Evolutionary conservation across 805 yeast species (phyloP).

Genomic region (Cyberlindnera suaveolens): DNA sequence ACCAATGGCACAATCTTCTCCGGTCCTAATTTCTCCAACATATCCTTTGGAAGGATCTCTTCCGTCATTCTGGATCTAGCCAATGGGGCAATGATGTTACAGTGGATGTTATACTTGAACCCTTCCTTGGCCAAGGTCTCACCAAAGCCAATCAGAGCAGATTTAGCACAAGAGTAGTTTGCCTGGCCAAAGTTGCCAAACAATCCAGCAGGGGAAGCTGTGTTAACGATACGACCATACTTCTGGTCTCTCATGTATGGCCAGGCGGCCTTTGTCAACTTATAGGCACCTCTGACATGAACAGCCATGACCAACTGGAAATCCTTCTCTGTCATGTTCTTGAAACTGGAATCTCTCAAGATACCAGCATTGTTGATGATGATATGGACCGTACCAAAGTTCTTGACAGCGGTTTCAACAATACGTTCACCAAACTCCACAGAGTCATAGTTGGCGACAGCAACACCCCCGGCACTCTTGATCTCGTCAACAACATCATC

Average conservation of each 20-base stretch:
- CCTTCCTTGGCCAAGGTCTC: conserved; percentile 97
- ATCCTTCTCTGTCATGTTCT: conserved; percentile 77
- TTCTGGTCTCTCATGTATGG: conserved; percentile 77
- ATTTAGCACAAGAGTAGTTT: conserved; percentile 90
- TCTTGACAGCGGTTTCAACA: conserved; percentile 76
- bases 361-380: conserved; percentile 94
- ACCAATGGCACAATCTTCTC: conserved; percentile 92
- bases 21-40: conserved; percentile 75
- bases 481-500: conserved; percentile 88
- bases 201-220: conserved; percentile 96
- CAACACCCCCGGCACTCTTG: conserved; percentile 65
- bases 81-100: conserved; percentile 87
- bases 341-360: conserved; percentile 79
- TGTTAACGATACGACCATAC: conserved; percentile 84
- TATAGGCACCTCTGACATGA: conserved; percentile 85
- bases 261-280: conserved; percentile 88
- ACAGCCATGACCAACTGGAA: conserved; percentile 78
- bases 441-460: conserved; percentile 92
- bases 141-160: conserved; percentile 84
- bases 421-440: conserved; percentile 82
- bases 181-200: conserved; percentile 97
- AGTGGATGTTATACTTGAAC: conserved; percentile 69
- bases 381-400: conserved; percentile 84
- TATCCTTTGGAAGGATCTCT: conserved; percentile 76
- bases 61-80: conserved; percentile 98